phyloP scores from a whole-genome alignment of 208 protist species.

The Wallacemonas collosoma region DNA sequence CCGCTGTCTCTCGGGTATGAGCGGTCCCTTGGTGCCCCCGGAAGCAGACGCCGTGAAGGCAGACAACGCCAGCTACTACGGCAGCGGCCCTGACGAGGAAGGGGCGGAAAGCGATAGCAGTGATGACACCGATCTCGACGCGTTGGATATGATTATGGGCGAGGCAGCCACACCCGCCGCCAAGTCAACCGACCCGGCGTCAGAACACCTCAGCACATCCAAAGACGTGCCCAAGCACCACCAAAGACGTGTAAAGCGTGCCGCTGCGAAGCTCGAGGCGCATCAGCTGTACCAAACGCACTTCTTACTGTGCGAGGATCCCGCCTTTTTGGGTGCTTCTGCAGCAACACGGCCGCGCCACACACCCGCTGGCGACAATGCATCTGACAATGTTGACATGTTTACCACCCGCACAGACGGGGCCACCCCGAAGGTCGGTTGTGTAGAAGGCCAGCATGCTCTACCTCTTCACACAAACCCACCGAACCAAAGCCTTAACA shows the following conservation, averaged over 20 bases:
- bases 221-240: not conserved
- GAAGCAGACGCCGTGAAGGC: too few relatives aligned
- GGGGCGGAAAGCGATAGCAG: too few relatives aligned
- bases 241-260: not conserved
- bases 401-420: too few relatives aligned
- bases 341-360: not conserved
- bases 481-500: not conserved
- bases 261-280: not conserved
- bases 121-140: not conserved
- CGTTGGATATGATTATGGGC: not conserved
- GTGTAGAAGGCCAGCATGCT: too few relatives aligned
- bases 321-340: not conserved
- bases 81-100: too few relatives aligned
- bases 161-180: not conserved
- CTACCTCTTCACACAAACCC: too few relatives aligned
- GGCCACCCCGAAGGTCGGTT: too few relatives aligned
- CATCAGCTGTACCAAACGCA: not conserved
- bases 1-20: too few relatives aligned
- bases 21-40: too few relatives aligned
- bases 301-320: constrained; percentile 8
- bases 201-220: not conserved
- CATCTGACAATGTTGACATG: too few relatives aligned
- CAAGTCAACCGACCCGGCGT: too few relatives aligned
- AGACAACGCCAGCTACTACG: too few relatives aligned
- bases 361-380: not conserved